These are phyloP conservation scores for Xylaria telfairii DNA, from an alignment of 495 filamentous ascomycete species.

Conservation along the genomic window DNA sequence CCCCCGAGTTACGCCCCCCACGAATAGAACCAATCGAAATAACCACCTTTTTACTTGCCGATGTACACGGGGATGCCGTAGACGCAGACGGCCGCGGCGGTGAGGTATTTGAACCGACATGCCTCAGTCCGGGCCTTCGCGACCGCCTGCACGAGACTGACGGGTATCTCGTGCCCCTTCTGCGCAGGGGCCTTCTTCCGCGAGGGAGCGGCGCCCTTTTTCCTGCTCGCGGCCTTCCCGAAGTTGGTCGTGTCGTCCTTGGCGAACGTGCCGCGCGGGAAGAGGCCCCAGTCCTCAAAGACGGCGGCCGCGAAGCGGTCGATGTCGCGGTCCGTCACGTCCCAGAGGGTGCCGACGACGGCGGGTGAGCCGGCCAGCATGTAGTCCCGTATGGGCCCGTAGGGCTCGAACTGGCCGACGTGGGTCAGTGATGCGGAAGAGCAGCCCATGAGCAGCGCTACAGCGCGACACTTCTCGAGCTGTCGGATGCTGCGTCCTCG, in stretches of 20 bases:
- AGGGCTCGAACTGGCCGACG: constrained; percentile 84
- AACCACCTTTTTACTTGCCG: constrained; percentile 26
- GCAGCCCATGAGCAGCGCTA: constrained; percentile 92
- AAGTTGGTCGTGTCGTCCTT: constrained; percentile 29
- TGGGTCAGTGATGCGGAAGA: constrained; percentile 78
- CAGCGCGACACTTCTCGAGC: constrained; percentile 68
- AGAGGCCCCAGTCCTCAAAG: constrained; percentile 85
- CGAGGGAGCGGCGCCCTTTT: constrained; percentile 24
- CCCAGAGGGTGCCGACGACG: constrained; percentile 90
- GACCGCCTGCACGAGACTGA: constrained; percentile 78
- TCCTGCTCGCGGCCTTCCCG: constrained; percentile 30
- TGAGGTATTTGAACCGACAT: constrained; percentile 88
- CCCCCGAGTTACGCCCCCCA: no score
- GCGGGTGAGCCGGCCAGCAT: constrained; percentile 84
- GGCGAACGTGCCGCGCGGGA: constrained; percentile 48
- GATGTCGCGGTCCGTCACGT: constrained; percentile 96
- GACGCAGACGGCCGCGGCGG: constrained; percentile 88
- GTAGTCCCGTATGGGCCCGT: constrained; percentile 89
- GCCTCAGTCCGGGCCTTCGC: constrained; percentile 63
- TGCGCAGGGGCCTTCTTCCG: constrained; percentile 31
- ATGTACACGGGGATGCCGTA: constrained; percentile 95
- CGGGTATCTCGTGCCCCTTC: constrained; percentile 27
- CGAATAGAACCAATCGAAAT: not conserved
- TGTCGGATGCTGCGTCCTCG: constrained; percentile 77
- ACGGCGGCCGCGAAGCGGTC: constrained; percentile 82